Evolutionary conservation across 768 basidiomycete species (phyloP), one percentile per base, ranked within the genome.

Genomic region (Botryobasidium botryosum): DNA sequence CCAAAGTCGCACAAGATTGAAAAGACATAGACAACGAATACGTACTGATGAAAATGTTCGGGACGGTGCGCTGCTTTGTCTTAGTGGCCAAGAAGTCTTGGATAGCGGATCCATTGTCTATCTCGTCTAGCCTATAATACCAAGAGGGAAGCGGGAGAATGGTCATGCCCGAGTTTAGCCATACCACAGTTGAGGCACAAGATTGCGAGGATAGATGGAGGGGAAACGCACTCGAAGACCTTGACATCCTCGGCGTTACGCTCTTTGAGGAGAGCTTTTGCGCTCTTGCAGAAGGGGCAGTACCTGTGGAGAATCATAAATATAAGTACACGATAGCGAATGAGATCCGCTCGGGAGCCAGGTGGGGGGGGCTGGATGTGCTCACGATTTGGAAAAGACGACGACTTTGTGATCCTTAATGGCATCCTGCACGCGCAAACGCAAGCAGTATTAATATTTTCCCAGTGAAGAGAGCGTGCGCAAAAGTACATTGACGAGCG

Each of bases 31-130:
- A 38, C 21, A 35, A 21, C 12, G 29, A 28, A 0, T 27, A 57
- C 67, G 43, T 48, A 82, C 79, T 70, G 55, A 86, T 69, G 63
- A 82, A 87, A 47, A 82, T 68, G 55, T 75, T 80, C 25, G 84
- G 84, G 4, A 87, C 84, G 8, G 77, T 78, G 18, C 70, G 59
- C 52, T 79, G 83, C 0, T 67, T 68, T 0, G 79, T 80, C 68
- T 74, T 78, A 52, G 69, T 44, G 2, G 8, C 18, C 3, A 88
- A 65, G 53, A 84, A 85, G 18, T 60, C 53, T 55, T 87, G 84
- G 45, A 86, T 81, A 0, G 55, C 73, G 15, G 49, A 15, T 7
- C 73, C 79, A 29, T 86, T 75, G 0, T 71, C 63, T 24, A 37
- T 37, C 44, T 50, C 43, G 43, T 55, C 52, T 35, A 53, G 44